Evolutionary conservation across 208 protist species (phyloP).

Genomic region (Wallacemonas sp.): DNA sequence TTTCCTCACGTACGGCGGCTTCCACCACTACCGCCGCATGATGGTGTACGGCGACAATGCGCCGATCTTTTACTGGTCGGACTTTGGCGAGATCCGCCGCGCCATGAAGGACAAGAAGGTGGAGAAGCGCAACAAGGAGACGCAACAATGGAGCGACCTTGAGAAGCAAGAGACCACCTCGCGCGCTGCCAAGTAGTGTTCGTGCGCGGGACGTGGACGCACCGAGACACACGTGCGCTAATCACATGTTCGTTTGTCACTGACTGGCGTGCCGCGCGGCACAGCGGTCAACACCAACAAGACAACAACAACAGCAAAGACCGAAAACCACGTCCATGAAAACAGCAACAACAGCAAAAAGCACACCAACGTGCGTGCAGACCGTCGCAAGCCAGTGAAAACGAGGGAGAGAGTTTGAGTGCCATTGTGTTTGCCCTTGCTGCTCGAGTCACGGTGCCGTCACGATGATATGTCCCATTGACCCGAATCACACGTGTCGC

Average conservation of each 20-base stretch:
- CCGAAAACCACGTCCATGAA: no score
- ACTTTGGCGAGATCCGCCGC: conserved; percentile 56
- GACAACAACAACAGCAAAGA: no score
- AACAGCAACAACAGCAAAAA: no score
- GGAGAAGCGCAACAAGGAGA: not conserved
- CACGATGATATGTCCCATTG: no score
- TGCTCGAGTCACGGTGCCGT: no score
- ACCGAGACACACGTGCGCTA: not conserved
- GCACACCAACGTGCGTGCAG: no score
- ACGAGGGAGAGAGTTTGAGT: no score
- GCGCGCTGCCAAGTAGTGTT: not conserved
- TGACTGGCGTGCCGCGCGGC: no score
- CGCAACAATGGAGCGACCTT: conserved; percentile 15
- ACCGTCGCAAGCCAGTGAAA: no score
- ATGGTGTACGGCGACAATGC: conserved; percentile 89
- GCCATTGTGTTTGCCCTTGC: no score
- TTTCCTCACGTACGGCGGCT: conserved; percentile 80
- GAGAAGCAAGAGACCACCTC: not conserved
- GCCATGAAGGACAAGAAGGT: conserved; percentile 29
- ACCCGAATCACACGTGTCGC: no score
- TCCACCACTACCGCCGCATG: conserved; percentile 88
- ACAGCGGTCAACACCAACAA: no score
- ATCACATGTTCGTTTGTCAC: not conserved
- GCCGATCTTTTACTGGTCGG: conserved; percentile 79
- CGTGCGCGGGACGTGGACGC: conserved; percentile 3